Evolutionary conservation across 1,284 basidiomycete species (phyloP).

Genomic region (Coniophora puteana): DNA sequence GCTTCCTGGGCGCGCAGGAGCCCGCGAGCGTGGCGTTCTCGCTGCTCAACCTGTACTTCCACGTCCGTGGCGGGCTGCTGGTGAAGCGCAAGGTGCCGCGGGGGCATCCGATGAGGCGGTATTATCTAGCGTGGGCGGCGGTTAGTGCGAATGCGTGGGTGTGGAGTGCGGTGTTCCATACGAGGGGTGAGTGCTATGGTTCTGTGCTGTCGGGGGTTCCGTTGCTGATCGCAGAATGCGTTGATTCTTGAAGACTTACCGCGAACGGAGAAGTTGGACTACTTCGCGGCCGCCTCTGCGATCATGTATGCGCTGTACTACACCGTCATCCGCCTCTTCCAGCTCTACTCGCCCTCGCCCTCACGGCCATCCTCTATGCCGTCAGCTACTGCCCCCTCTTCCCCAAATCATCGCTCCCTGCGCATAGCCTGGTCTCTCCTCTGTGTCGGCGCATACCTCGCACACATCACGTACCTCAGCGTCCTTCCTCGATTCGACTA

Average conservation of each 20-base stretch:
- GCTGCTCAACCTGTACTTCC: conserved; percentile 76
- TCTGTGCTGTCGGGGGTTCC: conserved; percentile 2
- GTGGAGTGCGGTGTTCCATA: conserved; percentile 92
- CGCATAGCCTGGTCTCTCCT: conserved; percentile 38
- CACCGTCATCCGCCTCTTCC: conserved; percentile 73
- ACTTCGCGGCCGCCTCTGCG: conserved; percentile 88
- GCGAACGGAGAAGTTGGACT: conserved; percentile 88
- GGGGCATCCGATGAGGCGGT: conserved; percentile 66
- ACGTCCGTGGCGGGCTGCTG: conserved; percentile 54
- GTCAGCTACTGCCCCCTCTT: conserved; percentile 16
- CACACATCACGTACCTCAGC: conserved; percentile 78
- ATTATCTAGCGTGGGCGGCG: conserved; percentile 68
- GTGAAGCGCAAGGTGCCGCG: conserved; percentile 47
- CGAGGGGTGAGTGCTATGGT: conserved; percentile 58
- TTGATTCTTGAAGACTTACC: conserved; percentile 58
- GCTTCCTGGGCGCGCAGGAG: conserved; percentile 87
- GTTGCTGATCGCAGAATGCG: conserved; percentile 9
- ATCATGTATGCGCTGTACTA: conserved; percentile 77
- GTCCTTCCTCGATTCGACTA: conserved; percentile 87
- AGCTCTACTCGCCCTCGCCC: conserved; percentile 51
- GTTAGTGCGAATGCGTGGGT: conserved; percentile 90
- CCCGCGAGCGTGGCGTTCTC: conserved; percentile 92
- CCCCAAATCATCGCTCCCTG: conserved; percentile 5
- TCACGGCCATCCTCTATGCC: no score
- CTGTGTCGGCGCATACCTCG: conserved; percentile 51